Evolutionary conservation across 345 rosid genomes (phyloP).

Genomic region (Viola odorata): DNA sequence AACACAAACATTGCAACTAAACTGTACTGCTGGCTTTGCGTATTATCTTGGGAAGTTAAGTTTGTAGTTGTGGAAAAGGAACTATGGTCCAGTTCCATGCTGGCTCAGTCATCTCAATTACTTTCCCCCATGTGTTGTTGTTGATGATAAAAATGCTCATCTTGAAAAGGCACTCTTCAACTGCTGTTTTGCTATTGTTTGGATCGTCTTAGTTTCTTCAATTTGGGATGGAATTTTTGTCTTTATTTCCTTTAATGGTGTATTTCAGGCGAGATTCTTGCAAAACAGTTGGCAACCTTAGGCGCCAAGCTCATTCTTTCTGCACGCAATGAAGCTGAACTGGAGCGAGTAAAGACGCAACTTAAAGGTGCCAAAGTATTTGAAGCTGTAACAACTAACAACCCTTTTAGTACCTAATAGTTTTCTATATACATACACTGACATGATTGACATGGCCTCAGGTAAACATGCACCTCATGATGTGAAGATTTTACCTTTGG

Average conservation of each 20-base stretch:
- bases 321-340: constrained; percentile 66
- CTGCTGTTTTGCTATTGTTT: too few relatives aligned
- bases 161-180: too few relatives aligned
- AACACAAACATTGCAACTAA: too few relatives aligned
- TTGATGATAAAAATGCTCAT: too few relatives aligned
- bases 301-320: constrained; percentile 95
- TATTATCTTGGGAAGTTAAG: too few relatives aligned
- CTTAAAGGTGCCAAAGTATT: constrained; percentile 51
- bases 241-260: not conserved
- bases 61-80: too few relatives aligned
- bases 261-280: constrained; percentile 69
- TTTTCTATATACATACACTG: constrained; percentile 1
- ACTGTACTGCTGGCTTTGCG: too few relatives aligned
- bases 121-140: too few relatives aligned
- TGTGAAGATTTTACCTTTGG: constrained; percentile 75
- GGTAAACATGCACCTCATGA: constrained; percentile 74
- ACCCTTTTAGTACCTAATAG: not conserved
- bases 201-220: too few relatives aligned
- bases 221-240: too few relatives aligned
- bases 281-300: constrained; percentile 71
- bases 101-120: too few relatives aligned
- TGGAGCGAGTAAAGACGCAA: constrained; percentile 64
- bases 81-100: too few relatives aligned
- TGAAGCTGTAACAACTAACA: not conserved
- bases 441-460: constrained; percentile 20